Percentiles rank a stretch among this genome's conserved stretches.
Evolutionary conservation across 1,284 basidiomycete species (phyloP).

Genomic region (Coniophora puteana): DNA sequence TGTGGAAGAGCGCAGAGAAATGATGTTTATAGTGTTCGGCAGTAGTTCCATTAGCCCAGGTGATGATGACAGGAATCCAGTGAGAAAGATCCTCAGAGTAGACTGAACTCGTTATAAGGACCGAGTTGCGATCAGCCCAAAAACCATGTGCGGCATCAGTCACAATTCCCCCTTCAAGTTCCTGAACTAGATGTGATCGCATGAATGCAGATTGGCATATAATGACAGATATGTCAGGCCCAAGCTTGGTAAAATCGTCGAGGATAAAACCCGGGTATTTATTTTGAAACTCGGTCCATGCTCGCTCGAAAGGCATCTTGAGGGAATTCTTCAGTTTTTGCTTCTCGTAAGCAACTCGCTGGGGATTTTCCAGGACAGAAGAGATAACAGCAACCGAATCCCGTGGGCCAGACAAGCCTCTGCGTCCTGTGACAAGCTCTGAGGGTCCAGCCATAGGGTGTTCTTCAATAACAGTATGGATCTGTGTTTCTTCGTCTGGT

Average conservation of each 20-base stretch:
- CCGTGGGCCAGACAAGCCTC: no score
- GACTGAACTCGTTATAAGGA: slow-evolving; percentile 13
- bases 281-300: not conserved
- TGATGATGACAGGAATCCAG: slow-evolving; percentile 8
- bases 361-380: slow-evolving; percentile 16
- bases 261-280: not conserved
- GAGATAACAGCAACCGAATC: slow-evolving; percentile 23
- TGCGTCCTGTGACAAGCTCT: no score
- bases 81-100: slow-evolving; percentile 13
- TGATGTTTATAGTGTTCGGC: not conserved
- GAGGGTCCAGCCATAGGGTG: slow-evolving; percentile 19
- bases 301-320: not conserved
- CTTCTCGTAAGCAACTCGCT: slow-evolving; percentile 18
- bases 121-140: slow-evolving; percentile 8
- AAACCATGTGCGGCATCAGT: slow-evolving; percentile 28
- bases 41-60: not conserved
- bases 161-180: slow-evolving; percentile 20
- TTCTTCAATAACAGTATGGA: slow-evolving; percentile 15
- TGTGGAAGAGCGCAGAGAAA: not conserved
- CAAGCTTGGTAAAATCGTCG: not conserved
- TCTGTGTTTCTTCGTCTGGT: slow-evolving; percentile 6
- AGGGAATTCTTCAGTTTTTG: slow-evolving; percentile 9
- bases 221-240: slow-evolving; percentile 13
- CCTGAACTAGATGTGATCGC: slow-evolving; percentile 20
- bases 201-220: slow-evolving; percentile 24